A percentile compares a stretch with the other conserved stretches of the same genome.
Evolutionary conservation across 1,139 yeast genomes (phyloP).

Genomic region (Blastobotrys capitulatus): DNA sequence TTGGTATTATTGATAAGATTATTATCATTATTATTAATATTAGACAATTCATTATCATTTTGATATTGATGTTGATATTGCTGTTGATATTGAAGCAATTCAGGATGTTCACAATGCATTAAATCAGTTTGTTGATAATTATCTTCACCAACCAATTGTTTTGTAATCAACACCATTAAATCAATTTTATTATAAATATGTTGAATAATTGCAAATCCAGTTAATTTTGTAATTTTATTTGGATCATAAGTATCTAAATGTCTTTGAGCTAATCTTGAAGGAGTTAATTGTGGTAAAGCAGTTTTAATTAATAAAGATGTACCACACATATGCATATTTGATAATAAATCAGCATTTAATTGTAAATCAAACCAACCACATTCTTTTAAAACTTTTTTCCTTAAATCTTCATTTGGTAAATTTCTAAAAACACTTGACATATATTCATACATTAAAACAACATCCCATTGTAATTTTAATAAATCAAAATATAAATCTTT

Average conservation of each 20-base stretch:
- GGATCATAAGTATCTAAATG: slow-evolving; percentile 5
- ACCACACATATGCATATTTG: slow-evolving; percentile 27
- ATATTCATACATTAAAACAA: slow-evolving; percentile 21
- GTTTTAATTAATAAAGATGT: slow-evolving; percentile 23
- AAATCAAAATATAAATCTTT: slow-evolving; percentile 22
- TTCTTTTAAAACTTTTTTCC: slow-evolving; percentile 15
- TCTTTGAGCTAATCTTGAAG: slow-evolving; percentile 23
- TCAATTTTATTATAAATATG: slow-evolving; percentile 28
- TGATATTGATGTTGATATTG: no score
- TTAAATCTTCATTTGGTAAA: slow-evolving; percentile 17
- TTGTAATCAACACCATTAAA: slow-evolving; percentile 24
- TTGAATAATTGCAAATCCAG: slow-evolving; percentile 24
- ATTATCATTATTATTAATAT: no score
- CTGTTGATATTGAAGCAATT: no score
- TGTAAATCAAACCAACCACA: slow-evolving; percentile 28
- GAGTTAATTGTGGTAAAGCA: slow-evolving; percentile 28
- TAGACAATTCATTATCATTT: no score
- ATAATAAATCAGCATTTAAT: slow-evolving; percentile 26
- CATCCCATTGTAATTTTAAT: slow-evolving; percentile 20
- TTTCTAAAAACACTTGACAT: slow-evolving; percentile 20
- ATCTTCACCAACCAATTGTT: slow-evolving; percentile 31
- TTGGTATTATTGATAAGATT: no score
- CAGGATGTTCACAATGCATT: no score
- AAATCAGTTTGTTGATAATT: slow-evolving; percentile 21
- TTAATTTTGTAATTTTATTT: slow-evolving; percentile 10